phyloP scores from a whole-genome alignment of 78 protist species.

The Creolimax fragrantissima region DNA sequence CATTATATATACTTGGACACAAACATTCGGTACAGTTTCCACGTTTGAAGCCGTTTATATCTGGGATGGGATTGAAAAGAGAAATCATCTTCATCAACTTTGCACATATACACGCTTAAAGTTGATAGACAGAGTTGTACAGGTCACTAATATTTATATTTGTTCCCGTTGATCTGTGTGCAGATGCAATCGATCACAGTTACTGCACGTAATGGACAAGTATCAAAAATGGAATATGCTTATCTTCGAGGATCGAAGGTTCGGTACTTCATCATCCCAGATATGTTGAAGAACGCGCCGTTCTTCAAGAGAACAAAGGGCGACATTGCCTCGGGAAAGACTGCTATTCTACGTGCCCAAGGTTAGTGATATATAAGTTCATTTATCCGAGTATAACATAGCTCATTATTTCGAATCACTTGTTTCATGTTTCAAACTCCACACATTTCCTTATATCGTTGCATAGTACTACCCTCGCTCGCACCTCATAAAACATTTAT shows the following conservation, averaged over 20 bases:
- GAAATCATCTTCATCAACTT: no score
- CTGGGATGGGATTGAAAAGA: no score
- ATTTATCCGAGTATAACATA: not conserved
- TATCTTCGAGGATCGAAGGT: conserved; percentile 85
- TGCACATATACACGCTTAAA: no score
- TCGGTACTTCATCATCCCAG: conserved; percentile 86
- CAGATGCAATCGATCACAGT: conserved; percentile 22
- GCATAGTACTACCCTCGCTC: not conserved
- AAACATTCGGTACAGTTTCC: no score
- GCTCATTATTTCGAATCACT: not conserved
- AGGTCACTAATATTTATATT: no score
- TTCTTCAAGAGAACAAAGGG: conserved; percentile 67
- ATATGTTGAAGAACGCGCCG: conserved; percentile 90
- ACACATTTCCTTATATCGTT: no score
- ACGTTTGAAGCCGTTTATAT: no score
- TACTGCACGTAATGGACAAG: conserved; percentile 45
- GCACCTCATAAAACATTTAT: not conserved
- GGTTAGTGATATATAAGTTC: not conserved
- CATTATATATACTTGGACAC: no score
- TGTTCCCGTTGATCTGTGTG: no score
- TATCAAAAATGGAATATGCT: conserved; percentile 44
- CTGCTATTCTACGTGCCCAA: conserved; percentile 1
- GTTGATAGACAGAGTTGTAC: no score
- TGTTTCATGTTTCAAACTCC: not conserved
- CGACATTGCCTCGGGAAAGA: conserved; percentile 3